phyloP scores from a whole-genome alignment of 2,329 filamentous ascomycete genomes.

The Trichoderma sp. region DNA sequence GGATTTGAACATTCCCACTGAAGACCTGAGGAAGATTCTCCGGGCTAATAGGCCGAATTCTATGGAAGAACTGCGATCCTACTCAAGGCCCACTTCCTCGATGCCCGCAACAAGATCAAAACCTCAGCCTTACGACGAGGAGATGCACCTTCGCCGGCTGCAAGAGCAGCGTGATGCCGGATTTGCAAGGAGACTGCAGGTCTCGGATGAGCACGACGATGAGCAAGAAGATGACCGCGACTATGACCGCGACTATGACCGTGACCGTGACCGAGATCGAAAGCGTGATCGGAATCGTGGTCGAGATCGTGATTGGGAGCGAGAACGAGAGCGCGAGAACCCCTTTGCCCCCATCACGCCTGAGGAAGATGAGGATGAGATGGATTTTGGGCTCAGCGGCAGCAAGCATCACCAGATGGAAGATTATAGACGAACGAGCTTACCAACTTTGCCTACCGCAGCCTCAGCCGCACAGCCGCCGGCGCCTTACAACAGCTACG shows the following conservation, averaged over 20 bases:
- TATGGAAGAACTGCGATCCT: slow-evolving; percentile 19
- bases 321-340: slow-evolving; percentile 5
- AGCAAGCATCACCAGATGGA: slow-evolving; percentile 61
- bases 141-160: slow-evolving; percentile 44
- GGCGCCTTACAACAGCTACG: slow-evolving; percentile 37
- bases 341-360: slow-evolving; percentile 19
- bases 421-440: slow-evolving; percentile 44
- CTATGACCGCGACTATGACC: not conserved
- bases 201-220: slow-evolving; percentile 27
- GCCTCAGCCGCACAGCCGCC: slow-evolving; percentile 27
- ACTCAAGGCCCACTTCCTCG: slow-evolving; percentile 19
- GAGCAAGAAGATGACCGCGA: not conserved
- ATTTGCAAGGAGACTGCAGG: slow-evolving; percentile 37
- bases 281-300: not conserved
- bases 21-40: slow-evolving; percentile 19
- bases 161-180: slow-evolving; percentile 50
- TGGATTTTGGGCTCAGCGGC: slow-evolving; percentile 49
- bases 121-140: slow-evolving; percentile 45
- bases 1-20: slow-evolving; percentile 48
- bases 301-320: not conserved
- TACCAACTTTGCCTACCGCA: slow-evolving; percentile 28
- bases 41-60: slow-evolving; percentile 11
- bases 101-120: slow-evolving; percentile 27
- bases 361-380: slow-evolving; percentile 31
- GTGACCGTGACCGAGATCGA: not conserved